Evolutionary conservation across 225 moss, liverwort and hornwort genomes (phyloP), one percentile per base, ranked within the genome.

Genomic region (Pseudisothecium myosuroides): DNA sequence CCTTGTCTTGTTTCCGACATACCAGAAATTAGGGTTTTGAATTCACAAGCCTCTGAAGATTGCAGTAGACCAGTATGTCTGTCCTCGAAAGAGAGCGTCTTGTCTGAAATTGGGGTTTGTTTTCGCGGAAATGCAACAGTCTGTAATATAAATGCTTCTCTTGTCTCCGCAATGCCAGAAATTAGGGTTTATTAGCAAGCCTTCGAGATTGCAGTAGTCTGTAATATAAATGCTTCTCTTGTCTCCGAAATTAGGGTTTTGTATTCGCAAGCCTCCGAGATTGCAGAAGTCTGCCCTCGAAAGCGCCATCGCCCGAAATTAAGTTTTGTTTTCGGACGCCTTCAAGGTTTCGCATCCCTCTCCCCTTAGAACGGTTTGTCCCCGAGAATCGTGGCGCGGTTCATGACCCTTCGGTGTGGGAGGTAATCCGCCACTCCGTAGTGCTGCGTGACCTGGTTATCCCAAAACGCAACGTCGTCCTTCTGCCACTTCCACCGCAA

Each of bases 401-500:
- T 66, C 91, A 91, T 87, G 54, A 89, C 2, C 3, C 91, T 84
- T 39, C 89, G 87, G 3, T 87, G 52, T 12, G 91, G 91, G 39
- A 91, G 84, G 66, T 91, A 87, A 81, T 91, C 91, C 31, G 84
- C 89, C 12, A 91, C 87, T 29, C 75, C 91, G 19, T 91, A 91
- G 81, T 91, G 91, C 80, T 91, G 91, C 14, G 91, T 89, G 37
- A 85, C 67, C 5, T 81, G 73, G 52, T 91, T 91, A n/a, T 89
- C 87, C 89, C 89, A 91, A 29, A 89, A 87, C 31, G 81, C 91
- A 11, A 91, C n/a, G 28, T 91, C 91, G 80, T 87, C 81, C 22
- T 74, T 65, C 60, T 81, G 81, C 91, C 91, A 91, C 81, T 89
- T 91, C 91, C 89, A 91, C 60, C 89, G 91, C 84, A 91, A 67